These are phyloP conservation scores for Auricularia auricula-judae DNA, from an alignment of 768 basidiomycete species.

Conservation along the genomic window DNA sequence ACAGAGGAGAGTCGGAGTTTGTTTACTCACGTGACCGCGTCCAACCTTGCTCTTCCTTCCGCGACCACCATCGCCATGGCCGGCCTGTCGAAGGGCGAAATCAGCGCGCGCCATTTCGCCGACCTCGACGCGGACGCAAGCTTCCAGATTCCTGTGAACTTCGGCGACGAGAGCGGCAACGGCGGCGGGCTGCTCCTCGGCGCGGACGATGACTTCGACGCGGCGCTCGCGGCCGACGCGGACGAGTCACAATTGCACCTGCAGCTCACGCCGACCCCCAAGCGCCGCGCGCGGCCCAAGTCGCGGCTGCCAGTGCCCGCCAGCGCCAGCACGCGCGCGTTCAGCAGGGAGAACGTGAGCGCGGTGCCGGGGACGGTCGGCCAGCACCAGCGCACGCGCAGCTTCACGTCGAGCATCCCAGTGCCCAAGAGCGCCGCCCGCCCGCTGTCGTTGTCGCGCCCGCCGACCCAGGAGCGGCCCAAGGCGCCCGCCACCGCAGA, in stretches of 20 bases:
- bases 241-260: not conserved
- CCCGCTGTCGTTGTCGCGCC: not conserved
- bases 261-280: not conserved
- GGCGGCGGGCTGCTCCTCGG: not conserved
- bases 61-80: not conserved
- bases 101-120: not conserved
- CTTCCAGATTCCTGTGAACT: not conserved
- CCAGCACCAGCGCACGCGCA: not conserved
- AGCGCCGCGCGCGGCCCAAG: not conserved
- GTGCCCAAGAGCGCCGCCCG: not conserved
- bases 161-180: not conserved
- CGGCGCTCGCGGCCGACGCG: not conserved
- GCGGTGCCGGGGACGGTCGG: not conserved
- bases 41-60: not conserved
- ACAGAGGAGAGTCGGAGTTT: too few species aligned
- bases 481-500: not conserved
- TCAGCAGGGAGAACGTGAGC: not conserved
- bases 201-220: not conserved
- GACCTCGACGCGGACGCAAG: not conserved
- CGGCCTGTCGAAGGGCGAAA: not conserved
- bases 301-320: not conserved
- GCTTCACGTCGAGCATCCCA: not conserved
- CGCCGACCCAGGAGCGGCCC: not conserved
- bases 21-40: too few species aligned
- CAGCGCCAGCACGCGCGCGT: not conserved